A percentile compares a stretch with the other conserved stretches of the same genome.
Conservation (phyloP, 345 rosid species). For the Kernera saxatilis region DNA sequence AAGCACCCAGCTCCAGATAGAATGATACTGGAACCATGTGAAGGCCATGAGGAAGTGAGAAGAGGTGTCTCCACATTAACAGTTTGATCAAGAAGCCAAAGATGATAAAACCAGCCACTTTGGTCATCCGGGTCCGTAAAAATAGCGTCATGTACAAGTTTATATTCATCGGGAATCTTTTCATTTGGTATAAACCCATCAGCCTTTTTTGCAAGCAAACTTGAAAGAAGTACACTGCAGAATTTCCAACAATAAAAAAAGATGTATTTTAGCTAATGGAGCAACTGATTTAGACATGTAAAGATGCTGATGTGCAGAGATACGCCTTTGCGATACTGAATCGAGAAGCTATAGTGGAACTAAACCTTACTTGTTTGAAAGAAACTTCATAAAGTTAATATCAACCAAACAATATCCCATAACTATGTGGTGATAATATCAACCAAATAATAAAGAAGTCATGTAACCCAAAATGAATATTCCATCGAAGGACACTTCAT, state of each 20-base stretch:
- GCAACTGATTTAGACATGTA: background rate
- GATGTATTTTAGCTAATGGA: background rate
- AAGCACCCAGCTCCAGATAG: slow-evolving; percentile 36
- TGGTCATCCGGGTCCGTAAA: slow-evolving; percentile 90
- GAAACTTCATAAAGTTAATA: no score
- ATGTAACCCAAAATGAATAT: background rate
- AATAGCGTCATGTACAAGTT: slow-evolving; percentile 63
- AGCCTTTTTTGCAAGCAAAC: slow-evolving; percentile 46
- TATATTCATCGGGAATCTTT: slow-evolving; percentile 60
- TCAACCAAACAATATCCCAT: background rate
- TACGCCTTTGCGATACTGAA: slow-evolving; percentile 3
- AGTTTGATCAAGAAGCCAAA: slow-evolving; percentile 90
- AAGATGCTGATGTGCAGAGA: background rate
- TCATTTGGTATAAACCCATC: slow-evolving; percentile 51
- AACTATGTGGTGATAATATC: background rate
- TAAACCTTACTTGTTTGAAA: no score
- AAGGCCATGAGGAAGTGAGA: slow-evolving; percentile 80
- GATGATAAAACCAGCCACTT: slow-evolving; percentile 99
- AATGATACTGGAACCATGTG: slow-evolving; percentile 49
- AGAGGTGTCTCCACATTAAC: slow-evolving; percentile 54
- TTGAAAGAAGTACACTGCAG: slow-evolving; percentile 73
- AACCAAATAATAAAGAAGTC: background rate
- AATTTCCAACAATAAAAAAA: slow-evolving; percentile 2
- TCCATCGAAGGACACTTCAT: background rate
- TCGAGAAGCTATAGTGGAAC: background rate